Conservation (phyloP, 257 asterid species). For the Solanum okadae region DNA sequence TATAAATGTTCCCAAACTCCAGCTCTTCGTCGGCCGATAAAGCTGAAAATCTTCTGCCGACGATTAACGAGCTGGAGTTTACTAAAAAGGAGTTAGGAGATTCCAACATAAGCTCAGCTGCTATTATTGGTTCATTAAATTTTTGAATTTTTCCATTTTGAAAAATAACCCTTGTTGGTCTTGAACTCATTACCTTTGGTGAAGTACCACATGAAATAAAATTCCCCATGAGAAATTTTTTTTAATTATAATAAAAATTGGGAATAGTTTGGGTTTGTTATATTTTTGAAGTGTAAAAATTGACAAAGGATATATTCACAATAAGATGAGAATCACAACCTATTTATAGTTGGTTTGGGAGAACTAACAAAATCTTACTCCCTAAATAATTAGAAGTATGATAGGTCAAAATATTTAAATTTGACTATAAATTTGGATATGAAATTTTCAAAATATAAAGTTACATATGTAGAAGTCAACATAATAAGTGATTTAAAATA, state of each 20-base stretch:
- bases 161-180: conserved; percentile 46
- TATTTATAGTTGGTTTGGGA: neutral
- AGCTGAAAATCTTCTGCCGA: conserved; percentile 49
- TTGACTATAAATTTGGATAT: neutral
- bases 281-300: neutral
- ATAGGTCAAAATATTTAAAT: neutral
- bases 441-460: neutral
- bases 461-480: neutral
- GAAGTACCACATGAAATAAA: conserved; percentile 38
- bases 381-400: neutral
- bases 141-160: conserved; percentile 56
- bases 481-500: neutral
- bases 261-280: neutral
- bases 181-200: conserved; percentile 14
- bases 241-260: too few relatives aligned
- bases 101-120: conserved; percentile 77
- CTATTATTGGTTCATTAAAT: conserved; percentile 44
- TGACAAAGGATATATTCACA: neutral
- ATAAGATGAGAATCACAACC: neutral
- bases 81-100: conserved; percentile 41
- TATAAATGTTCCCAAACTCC: conserved; percentile 42
- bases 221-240: conserved; percentile 54
- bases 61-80: conserved; percentile 29
- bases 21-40: conserved; percentile 63
- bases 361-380: neutral